These are phyloP conservation scores for Abrus precatorius DNA, from an alignment of 306 rosid genomes.

Conservation along the genomic window DNA sequence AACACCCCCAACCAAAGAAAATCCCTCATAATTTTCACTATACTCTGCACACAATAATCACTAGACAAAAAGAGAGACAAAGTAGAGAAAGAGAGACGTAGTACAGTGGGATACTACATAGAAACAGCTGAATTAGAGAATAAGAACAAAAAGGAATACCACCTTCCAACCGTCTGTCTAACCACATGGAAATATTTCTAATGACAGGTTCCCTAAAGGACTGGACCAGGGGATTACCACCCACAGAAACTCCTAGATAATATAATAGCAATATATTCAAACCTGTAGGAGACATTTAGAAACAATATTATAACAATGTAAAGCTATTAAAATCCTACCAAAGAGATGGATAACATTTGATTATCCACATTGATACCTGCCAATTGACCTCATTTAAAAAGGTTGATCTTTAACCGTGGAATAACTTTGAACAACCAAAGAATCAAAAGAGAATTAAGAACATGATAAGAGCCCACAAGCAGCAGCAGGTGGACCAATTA, in stretches of 20 bases:
- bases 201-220: neutral
- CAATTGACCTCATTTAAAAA: neutral
- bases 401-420: neutral
- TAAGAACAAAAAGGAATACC: neutral
- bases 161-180: neutral
- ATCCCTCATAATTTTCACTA: neutral
- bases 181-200: neutral
- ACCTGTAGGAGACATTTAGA: no score
- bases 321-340: neutral
- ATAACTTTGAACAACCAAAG: neutral
- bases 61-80: neutral
- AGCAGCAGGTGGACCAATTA: no score
- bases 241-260: neutral
- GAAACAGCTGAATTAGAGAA: neutral
- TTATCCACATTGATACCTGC: neutral
- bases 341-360: neutral
- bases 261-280: no score
- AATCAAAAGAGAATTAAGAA: neutral
- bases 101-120: neutral
- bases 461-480: no score
- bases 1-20: neutral
- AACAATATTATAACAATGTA: no score
- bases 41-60: neutral
- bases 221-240: neutral
- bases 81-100: neutral